A percentile compares a stretch with the other conserved stretches of the same genome.
Evolutionary conservation across 129 eudicot species (phyloP).

Genomic region (Heracleum sosnowskyi): DNA sequence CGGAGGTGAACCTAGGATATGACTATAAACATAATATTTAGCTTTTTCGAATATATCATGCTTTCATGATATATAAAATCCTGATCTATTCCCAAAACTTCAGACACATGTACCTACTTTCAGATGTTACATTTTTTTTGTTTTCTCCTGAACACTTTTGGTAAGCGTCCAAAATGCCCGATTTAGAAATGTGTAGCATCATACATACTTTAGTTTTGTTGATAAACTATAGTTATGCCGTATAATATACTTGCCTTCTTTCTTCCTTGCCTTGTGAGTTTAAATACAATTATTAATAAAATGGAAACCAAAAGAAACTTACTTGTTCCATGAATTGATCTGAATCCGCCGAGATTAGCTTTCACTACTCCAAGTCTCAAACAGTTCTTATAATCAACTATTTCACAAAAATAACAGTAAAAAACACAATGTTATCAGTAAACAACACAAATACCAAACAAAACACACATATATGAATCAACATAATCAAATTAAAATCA

Average conservation of each 20-base stretch:
- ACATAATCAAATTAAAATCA: neutral
- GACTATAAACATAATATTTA: neutral
- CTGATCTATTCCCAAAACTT: neutral
- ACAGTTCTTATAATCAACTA: constrained; percentile 13
- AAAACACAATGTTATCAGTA: neutral
- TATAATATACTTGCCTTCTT: no score
- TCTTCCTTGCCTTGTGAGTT: no score
- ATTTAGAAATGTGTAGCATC: neutral
- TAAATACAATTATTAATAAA: neutral
- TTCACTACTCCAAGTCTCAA: constrained; percentile 15
- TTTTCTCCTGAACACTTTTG: neutral
- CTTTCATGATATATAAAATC: neutral
- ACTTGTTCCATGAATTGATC: constrained; percentile 35
- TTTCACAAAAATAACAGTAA: constrained; percentile 6
- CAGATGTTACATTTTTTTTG: neutral
- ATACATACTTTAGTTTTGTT: neutral
- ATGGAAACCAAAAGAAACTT: constrained; percentile 5
- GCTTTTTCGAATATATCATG: neutral
- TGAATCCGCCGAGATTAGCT: constrained; percentile 13
- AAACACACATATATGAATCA: neutral
- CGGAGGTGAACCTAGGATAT: neutral
- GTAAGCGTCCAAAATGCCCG: neutral
- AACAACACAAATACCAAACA: neutral
- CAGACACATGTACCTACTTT: neutral
- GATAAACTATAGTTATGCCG: neutral